Base-by-base conservation (phyloP, 2,329 filamentous ascomycete species). In the Rhynchosporium graminicola region DNA sequence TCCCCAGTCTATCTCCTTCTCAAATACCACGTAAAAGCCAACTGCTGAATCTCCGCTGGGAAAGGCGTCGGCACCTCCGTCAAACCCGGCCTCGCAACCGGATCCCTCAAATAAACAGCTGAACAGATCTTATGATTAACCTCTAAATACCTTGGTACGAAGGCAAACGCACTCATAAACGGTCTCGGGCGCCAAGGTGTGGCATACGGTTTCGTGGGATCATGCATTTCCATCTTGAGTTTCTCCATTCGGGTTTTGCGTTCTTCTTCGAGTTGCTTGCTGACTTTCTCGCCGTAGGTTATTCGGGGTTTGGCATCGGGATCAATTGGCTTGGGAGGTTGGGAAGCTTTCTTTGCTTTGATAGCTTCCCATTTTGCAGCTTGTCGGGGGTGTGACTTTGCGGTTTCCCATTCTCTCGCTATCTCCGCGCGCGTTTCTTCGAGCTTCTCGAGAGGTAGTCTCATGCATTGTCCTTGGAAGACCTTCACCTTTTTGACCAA, bases 41-140 rank as follows among this genome's bases (percentile, higher is more conserved):
- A 78, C 76, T 92, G 91, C 74, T 84, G 87, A n/a, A 87, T 83
- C 67, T 85, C 79, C 62, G 84, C 80, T 57, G 80, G 77, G 77
- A 92, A 97, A 20, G 94, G 94, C 29, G 91, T 92, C 1, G 94
- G 94, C 64, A 94, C 89, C 76, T 94, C 95, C 3, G 90, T 87
- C 68, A 85, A 72, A 10, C 93, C 92, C 2, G 88, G 88, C 64
- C 93, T 83, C 31, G 92, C 95, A 48, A 98, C 94, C 0, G 95
- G 95, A 79, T 99, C 94, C 62, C 95, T 85, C 65, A 99, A 79
- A 76, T 99, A 99, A 46, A 99, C 92, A 10, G 95, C 95, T 0
- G 93, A 89, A 77, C 95, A 99, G 71, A 98, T 90, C 73, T 93
- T 96, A 77, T 96, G 95, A 81, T 98, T 97, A 70, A 99, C 95